Evolutionary conservation across 2,329 filamentous ascomycete genomes (phyloP).

Genomic region (Fusarium palustre): DNA sequence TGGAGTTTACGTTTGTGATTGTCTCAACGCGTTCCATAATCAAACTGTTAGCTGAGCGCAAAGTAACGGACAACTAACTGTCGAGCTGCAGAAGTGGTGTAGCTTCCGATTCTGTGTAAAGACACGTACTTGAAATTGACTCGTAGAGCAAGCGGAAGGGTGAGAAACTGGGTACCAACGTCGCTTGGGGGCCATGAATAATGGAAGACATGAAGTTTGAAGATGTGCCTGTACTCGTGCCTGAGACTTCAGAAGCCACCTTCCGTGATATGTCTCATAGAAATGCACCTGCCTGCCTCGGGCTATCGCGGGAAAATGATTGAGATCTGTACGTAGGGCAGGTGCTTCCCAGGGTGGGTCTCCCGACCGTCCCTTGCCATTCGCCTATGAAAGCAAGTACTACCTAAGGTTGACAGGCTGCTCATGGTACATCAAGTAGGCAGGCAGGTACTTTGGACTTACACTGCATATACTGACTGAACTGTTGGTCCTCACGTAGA

Average conservation of each 20-base stretch:
- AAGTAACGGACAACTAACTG: constrained; percentile 33
- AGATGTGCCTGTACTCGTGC: not conserved
- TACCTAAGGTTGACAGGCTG: not conserved
- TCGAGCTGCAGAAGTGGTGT: constrained; percentile 13
- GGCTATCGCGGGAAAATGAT: constrained; percentile 11
- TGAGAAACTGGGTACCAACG: not conserved
- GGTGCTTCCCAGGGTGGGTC: constrained; percentile 30
- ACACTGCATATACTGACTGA: not conserved
- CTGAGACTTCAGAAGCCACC: constrained; percentile 17
- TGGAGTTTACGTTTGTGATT: constrained; percentile 30
- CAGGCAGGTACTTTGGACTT: constrained; percentile 17
- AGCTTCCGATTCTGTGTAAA: constrained; percentile 1
- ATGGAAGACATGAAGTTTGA: not conserved
- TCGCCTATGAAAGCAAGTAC: constrained; percentile 6
- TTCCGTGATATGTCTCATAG: constrained; percentile 1
- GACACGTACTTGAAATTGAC: constrained; percentile 3
- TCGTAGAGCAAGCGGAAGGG: not conserved
- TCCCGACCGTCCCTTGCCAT: constrained; percentile 27
- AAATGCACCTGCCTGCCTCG: constrained; percentile 8
- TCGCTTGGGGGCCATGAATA: not conserved
- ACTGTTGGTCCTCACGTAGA: constrained; percentile 1
- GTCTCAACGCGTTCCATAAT: constrained; percentile 19
- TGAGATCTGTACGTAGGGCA: constrained; percentile 34
- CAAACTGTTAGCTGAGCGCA: constrained; percentile 26
- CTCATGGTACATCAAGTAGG: constrained; percentile 9